phyloP scores from a whole-genome alignment of 2,329 filamentous ascomycete genomes.

The Emmonsiellopsis sp. region DNA sequence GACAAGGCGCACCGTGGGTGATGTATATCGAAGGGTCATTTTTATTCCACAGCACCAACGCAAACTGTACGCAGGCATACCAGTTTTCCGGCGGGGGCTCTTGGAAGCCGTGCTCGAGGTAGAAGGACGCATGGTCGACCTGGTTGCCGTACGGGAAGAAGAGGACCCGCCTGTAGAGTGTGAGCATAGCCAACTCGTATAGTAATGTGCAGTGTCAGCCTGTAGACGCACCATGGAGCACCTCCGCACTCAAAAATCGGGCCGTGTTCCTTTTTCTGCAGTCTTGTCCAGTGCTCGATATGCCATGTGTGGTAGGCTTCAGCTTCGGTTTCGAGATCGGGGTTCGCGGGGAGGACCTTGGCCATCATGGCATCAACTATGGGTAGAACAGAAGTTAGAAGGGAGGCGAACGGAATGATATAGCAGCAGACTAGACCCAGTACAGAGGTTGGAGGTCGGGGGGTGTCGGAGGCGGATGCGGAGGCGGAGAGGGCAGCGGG shows the following conservation, averaged over 20 bases:
- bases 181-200: conserved; percentile 15
- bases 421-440: background rate
- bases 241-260: conserved; percentile 80
- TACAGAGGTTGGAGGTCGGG: background rate
- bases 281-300: conserved; percentile 69
- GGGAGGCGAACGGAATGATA: background rate
- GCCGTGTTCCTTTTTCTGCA: conserved; percentile 75
- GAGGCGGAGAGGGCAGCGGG: background rate
- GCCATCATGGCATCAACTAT: conserved; percentile 79
- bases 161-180: conserved; percentile 65
- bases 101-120: conserved; percentile 89
- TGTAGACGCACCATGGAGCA: conserved; percentile 65
- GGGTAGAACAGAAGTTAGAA: background rate
- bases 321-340: conserved; percentile 71
- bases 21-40: conserved; percentile 79
- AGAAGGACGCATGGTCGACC: conserved; percentile 86
- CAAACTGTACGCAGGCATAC: conserved; percentile 95
- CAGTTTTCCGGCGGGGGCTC: conserved; percentile 74
- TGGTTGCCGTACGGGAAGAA: conserved; percentile 96
- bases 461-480: background rate
- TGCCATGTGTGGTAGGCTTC: conserved; percentile 78
- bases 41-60: conserved; percentile 86
- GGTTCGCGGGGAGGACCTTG: conserved; percentile 63
- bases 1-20: conserved; percentile 52
- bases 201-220: background rate